A percentile compares a stretch with the other conserved stretches of the same genome.
Evolutionary conservation across 345 rosid species (phyloP).

Genomic region (Ceriops tagal): DNA sequence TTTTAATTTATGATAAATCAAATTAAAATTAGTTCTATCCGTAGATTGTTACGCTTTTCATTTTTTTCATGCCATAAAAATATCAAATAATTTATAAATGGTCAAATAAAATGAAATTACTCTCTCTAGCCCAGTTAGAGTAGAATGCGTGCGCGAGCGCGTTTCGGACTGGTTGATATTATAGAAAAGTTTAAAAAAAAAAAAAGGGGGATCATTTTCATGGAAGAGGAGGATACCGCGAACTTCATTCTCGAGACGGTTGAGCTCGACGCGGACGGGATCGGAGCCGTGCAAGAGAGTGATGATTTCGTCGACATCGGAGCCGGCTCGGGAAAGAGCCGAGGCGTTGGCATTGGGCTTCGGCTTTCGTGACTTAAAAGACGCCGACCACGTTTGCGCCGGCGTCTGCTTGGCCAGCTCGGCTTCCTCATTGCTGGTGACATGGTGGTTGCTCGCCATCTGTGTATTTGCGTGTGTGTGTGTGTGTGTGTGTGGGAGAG

Average conservation of each 20-base stretch:
- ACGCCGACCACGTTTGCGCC: conserved; percentile 31
- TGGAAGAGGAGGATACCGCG: conserved; percentile 28
- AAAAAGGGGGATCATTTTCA: background rate
- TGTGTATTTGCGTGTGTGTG: background rate
- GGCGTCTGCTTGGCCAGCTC: conserved; percentile 15
- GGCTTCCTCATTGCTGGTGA: conserved; percentile 33
- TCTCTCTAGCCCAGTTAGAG: too few relatives aligned
- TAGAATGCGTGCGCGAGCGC: too few relatives aligned
- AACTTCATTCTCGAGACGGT: conserved; percentile 45
- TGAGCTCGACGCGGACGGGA: conserved; percentile 50
- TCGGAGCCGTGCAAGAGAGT: conserved; percentile 50
- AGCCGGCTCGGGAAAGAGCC: conserved; percentile 25
- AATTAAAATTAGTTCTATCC: too few relatives aligned
- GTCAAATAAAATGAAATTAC: too few relatives aligned
- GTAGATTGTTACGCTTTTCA: too few relatives aligned
- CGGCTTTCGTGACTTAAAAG: conserved; percentile 41
- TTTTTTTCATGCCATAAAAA: too few relatives aligned
- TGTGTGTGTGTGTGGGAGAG: too few relatives aligned
- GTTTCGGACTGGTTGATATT: background rate
- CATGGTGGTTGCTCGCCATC: conserved; percentile 23
- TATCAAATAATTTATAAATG: too few relatives aligned
- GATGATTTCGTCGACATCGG: conserved; percentile 41
- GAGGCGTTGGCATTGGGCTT: conserved; percentile 21
- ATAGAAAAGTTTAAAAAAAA: background rate
- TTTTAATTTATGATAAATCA: too few relatives aligned